These are phyloP conservation scores for Kitagawia praeruptora DNA, from an alignment of 129 eudicot species.

Conservation along the genomic window DNA sequence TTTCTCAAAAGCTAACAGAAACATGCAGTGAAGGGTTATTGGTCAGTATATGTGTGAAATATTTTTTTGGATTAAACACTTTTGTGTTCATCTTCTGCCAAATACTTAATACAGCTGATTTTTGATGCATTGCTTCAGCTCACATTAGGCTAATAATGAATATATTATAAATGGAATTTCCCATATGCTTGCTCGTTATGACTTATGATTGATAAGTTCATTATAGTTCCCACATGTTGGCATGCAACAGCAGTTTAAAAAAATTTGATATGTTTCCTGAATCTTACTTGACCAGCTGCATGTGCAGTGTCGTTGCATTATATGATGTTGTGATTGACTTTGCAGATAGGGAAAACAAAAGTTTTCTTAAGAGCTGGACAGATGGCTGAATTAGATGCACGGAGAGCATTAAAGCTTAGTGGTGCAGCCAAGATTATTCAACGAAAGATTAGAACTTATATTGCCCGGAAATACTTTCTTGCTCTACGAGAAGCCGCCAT, in stretches of 20 bases:
- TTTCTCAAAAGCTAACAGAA: not conserved
- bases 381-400: constrained; percentile 91
- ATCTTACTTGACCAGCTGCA: constrained; percentile 6
- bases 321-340: constrained; percentile 19
- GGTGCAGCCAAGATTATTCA: constrained; percentile 64
- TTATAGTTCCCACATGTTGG: not conserved
- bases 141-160: not conserved
- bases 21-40: not conserved
- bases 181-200: not conserved
- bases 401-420: constrained; percentile 72
- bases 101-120: not conserved
- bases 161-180: not conserved
- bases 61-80: not conserved
- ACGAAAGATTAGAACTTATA: constrained; percentile 62
- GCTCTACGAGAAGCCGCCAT: constrained; percentile 60
- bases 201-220: not conserved
- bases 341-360: constrained; percentile 92
- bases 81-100: not conserved
- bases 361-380: constrained; percentile 97
- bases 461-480: constrained; percentile 55
- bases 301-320: constrained; percentile 16
- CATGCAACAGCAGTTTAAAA: not conserved
- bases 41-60: not conserved
- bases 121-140: not conserved
- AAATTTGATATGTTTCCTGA: not conserved